These are phyloP conservation scores for Phytophthora lateralis DNA, from an alignment of 352 stramenopile genomes.

Conservation along the genomic window DNA sequence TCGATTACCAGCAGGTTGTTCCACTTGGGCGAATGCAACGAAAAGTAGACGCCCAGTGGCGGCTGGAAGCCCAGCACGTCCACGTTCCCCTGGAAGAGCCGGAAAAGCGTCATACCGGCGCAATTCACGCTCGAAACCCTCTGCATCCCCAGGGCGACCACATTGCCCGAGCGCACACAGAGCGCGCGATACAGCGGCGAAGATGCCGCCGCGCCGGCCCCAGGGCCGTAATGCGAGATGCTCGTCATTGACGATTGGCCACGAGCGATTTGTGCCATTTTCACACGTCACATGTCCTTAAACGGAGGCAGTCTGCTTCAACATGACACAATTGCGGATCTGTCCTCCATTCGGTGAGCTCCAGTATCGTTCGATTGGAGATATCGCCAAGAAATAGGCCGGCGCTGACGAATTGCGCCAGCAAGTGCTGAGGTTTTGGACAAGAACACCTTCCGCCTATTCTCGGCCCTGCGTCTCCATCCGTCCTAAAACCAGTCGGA, in stretches of 20 bases:
- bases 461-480: constrained; percentile 3
- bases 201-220: constrained; percentile 3
- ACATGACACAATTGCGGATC: not conserved
- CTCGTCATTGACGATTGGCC: constrained; percentile 22
- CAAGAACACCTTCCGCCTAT: constrained; percentile 12
- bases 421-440: not conserved
- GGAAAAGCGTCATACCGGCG: constrained; percentile 77
- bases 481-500: constrained; percentile 13
- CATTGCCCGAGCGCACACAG: constrained; percentile 61
- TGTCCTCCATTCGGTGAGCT: too few relatives aligned
- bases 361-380: not conserved
- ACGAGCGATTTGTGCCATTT: constrained; percentile 18
- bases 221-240: constrained; percentile 21
- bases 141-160: constrained; percentile 73
- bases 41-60: constrained; percentile 76
- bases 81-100: constrained; percentile 81
- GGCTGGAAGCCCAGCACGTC: constrained; percentile 74
- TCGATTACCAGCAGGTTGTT: constrained; percentile 72
- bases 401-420: constrained; percentile 10
- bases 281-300: constrained; percentile 35
- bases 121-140: constrained; percentile 55
- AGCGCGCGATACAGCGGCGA: constrained; percentile 44
- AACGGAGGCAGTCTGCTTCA: constrained; percentile 14
- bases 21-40: constrained; percentile 85
- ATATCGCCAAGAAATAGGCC: not conserved